Conservation (phyloP, 106 monocot genomes). For the Gastrodia elata region DNA sequence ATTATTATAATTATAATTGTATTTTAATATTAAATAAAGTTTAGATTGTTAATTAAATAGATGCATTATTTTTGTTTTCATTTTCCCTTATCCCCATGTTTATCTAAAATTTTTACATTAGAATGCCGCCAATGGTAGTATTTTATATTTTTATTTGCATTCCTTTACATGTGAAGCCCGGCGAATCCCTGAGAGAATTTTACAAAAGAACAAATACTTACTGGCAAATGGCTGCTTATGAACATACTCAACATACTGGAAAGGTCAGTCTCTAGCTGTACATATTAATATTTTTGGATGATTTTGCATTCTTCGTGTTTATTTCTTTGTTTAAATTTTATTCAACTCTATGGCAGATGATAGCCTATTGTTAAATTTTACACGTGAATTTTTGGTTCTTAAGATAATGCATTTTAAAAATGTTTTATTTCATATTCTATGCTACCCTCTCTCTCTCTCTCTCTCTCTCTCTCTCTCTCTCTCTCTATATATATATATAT, state of each 20-base stretch:
- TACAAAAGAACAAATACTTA: constrained; percentile 82
- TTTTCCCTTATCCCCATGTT: not conserved
- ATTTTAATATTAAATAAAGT: not conserved
- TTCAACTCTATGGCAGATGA: not conserved
- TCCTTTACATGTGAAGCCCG: constrained; percentile 48
- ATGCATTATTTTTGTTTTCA: not conserved
- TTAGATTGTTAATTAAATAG: not conserved
- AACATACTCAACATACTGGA: constrained; percentile 99
- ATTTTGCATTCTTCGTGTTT: not conserved
- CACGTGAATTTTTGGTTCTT: too few species aligned
- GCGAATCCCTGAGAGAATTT: constrained; percentile 87
- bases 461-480: too few species aligned
- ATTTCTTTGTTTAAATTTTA: not conserved
- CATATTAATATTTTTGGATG: not conserved
- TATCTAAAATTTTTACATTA: not conserved
- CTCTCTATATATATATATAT: too few species aligned
- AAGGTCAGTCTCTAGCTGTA: constrained; percentile 43
- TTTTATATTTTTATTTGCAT: not conserved
- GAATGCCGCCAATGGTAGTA: not conserved
- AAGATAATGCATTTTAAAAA: too few species aligned
- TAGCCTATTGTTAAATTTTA: too few species aligned
- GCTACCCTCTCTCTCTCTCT: too few species aligned
- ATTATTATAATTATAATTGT: not conserved
- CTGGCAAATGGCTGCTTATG: constrained; percentile 98
- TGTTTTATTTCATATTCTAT: too few species aligned